Conservation (phyloP, 805 yeast genomes). For the Torulaspora delbrueckii region DNA sequence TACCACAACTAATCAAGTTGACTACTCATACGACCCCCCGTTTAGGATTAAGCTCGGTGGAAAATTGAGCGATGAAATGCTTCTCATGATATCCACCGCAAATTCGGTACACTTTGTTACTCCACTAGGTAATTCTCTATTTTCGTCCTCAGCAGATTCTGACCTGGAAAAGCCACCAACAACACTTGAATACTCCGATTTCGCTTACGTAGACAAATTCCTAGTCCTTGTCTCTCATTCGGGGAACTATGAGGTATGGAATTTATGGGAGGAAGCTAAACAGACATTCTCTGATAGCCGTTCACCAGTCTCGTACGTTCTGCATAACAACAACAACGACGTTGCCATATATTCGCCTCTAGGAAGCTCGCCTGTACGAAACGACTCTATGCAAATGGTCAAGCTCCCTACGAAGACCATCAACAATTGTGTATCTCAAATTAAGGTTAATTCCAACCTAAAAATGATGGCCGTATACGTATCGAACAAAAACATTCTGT, state of each 20-base stretch:
- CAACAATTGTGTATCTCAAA: conserved; percentile 27
- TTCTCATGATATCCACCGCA: conserved; percentile 22
- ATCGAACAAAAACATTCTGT: conserved; percentile 30
- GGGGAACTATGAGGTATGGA: conserved; percentile 28
- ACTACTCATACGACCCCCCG: conserved; percentile 12
- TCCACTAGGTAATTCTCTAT: conserved; percentile 28
- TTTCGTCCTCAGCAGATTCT: conserved; percentile 20
- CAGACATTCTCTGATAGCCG: conserved; percentile 25
- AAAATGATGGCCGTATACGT: conserved; percentile 29
- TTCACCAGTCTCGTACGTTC: conserved; percentile 18
- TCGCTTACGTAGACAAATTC: conserved; percentile 12
- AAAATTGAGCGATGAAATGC: conserved; percentile 16
- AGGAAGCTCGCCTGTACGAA: conserved; percentile 19
- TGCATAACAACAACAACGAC: conserved; percentile 28
- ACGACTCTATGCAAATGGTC: conserved; percentile 22
- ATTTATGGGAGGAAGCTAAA: conserved; percentile 26
- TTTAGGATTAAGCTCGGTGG: conserved; percentile 21
- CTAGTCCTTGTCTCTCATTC: conserved; percentile 16
- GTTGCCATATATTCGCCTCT: conserved; percentile 29
- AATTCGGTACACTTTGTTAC: conserved; percentile 25
- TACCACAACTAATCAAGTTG: conserved; percentile 12
- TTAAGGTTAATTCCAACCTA: conserved; percentile 23
- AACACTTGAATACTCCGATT: conserved; percentile 16
- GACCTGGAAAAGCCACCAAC: not conserved
- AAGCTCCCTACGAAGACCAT: conserved; percentile 32